Base-by-base conservation (phyloP, 768 basidiomycete species). In the Hysterangium stoloniferum region DNA sequence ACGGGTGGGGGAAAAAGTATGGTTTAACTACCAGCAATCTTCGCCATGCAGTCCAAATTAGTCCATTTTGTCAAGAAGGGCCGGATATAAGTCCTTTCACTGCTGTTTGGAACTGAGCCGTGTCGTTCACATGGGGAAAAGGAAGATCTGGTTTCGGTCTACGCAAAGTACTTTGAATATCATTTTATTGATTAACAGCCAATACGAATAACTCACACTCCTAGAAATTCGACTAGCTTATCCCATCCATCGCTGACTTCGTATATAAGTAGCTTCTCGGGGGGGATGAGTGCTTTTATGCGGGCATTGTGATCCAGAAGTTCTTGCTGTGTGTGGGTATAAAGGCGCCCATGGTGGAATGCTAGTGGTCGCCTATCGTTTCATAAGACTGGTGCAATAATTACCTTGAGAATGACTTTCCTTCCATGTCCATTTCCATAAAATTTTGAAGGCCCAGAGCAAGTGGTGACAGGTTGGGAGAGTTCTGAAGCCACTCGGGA, bases 51-150 rank as follows among this genome's bases (percentile, higher is more conserved):
- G n/a, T n/a, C n/a, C n/a, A n/a, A n/a, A n/a, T n/a, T n/a, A n/a
- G n/a, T n/a, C n/a, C n/a, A n/a, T n/a, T n/a, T n/a, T n/a, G n/a
- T n/a, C n/a, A n/a, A n/a, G n/a, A n/a, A n/a, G n/a, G n/a, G n/a
- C n/a, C n/a, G n/a, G n/a, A n/a, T n/a, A n/a, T n/a, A n/a, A n/a
- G n/a, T n/a, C n/a, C n/a, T n/a, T n/a, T n/a, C n/a, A n/a, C n/a
- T n/a, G n/a, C n/a, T n/a, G n/a, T n/a, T 27, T 44, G 20, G n/a
- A 48, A 48, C 2, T 33, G 11, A 34, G 47, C 47, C 6, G 48
- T 41, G 22, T 50, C 48, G 25, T 50, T 50, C 12, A 50, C 24
- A 19, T 40, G 48, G 29, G 48, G 48, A 34, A 50, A 50, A 8
- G 37, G 37, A n/a, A 28, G n/a, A 8, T 28, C 17, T 8, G 48